These are phyloP conservation scores for Ophiostoma sp. DNA, from an alignment of 2,329 filamentous ascomycete genomes.

Conservation along the genomic window DNA sequence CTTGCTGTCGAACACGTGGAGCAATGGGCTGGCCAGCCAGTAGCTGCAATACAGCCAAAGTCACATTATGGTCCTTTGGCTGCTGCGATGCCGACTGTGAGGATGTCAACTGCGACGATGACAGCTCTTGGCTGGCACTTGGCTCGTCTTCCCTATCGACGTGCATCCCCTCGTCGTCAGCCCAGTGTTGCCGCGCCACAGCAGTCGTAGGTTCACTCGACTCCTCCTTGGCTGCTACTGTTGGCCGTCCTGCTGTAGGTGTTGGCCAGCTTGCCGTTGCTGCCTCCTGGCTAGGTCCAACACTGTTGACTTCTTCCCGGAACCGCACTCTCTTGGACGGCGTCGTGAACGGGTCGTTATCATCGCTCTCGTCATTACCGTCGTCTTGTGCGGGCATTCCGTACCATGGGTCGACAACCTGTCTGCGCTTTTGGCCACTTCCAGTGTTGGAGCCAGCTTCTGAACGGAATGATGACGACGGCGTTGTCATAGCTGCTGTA, in stretches of 20 bases:
- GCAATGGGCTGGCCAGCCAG: conserved; percentile 48
- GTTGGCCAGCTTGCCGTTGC: background rate
- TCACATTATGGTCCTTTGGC: conserved; percentile 40
- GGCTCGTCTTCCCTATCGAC: background rate
- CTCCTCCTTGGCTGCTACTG: background rate
- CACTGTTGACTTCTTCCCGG: background rate
- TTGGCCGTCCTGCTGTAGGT: background rate
- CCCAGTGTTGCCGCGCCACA: background rate
- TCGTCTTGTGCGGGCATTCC: background rate
- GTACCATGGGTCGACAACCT: conserved; percentile 3
- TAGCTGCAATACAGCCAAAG: conserved; percentile 51
- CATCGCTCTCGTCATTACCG: background rate
- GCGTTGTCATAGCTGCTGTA: conserved; percentile 18
- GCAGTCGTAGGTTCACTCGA: background rate
- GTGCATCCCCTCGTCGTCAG: conserved; percentile 18
- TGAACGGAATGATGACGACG: conserved; percentile 20
- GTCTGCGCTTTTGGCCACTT: background rate
- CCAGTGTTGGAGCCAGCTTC: background rate
- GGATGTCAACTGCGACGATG: background rate
- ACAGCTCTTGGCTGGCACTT: background rate
- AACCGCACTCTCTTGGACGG: conserved; percentile 24
- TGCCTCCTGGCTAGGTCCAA: background rate
- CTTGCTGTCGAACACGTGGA: conserved; percentile 38
- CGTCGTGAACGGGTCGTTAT: conserved; percentile 18
- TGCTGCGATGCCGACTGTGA: background rate